Percentiles rank a stretch among this genome's conserved stretches.
Conservation (phyloP, 1,284 basidiomycete species). For the Ganoderma resinaceum region DNA sequence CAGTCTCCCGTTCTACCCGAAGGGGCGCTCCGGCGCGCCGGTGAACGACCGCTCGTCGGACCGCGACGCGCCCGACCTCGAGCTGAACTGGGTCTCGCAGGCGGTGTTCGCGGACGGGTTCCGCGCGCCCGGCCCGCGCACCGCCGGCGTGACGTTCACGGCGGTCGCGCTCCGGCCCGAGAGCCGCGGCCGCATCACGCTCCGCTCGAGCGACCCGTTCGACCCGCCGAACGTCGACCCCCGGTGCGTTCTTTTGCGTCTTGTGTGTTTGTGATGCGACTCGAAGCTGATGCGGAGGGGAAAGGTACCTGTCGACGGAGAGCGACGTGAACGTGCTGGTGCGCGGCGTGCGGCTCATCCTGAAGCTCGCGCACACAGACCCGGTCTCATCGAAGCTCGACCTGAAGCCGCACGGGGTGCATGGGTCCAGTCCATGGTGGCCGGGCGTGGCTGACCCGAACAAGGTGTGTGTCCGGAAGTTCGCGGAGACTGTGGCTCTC, state of each 20-base stretch:
- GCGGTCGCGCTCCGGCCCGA: constrained; percentile 36
- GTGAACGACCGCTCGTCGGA: constrained; percentile 37
- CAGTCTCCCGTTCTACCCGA: constrained; percentile 27
- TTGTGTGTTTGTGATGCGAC: not conserved
- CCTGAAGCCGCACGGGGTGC: constrained; percentile 25
- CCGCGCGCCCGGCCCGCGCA: constrained; percentile 28
- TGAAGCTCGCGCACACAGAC: constrained; percentile 34
- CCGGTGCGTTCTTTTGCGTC: constrained; percentile 36
- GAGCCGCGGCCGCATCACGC: constrained; percentile 44
- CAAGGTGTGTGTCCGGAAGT: constrained; percentile 24
- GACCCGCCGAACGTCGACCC: constrained; percentile 51
- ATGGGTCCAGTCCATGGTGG: constrained; percentile 33
- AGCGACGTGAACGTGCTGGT: constrained; percentile 40
- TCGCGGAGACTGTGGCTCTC: not conserved
- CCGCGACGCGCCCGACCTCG: constrained; percentile 45
- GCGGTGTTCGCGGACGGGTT: constrained; percentile 36
- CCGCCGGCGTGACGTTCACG: constrained; percentile 38
- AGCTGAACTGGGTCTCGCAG: constrained; percentile 42
- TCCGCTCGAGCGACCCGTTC: constrained; percentile 43
- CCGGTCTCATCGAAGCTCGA: constrained; percentile 41
- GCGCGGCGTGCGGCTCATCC: constrained; percentile 35
- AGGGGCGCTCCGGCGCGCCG: constrained; percentile 19
- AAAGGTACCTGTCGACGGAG: constrained; percentile 34
- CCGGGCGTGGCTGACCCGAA: constrained; percentile 37
- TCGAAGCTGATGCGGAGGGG: not conserved